phyloP scores from a whole-genome alignment of 2,329 filamentous ascomycete species.

The Colletotrichum godetiae region DNA sequence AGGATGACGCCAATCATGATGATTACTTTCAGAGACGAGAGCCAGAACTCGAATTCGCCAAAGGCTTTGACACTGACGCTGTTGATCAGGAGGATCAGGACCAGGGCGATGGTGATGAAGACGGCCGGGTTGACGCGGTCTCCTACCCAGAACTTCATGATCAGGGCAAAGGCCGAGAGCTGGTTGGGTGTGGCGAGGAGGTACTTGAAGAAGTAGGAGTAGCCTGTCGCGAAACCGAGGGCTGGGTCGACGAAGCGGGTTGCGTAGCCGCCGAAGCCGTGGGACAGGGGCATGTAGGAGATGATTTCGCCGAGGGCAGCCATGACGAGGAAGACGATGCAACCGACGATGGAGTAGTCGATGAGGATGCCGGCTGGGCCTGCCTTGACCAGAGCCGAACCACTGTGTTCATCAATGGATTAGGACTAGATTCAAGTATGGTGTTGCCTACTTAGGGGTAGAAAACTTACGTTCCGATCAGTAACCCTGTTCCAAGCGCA shows the following conservation, averaged over 20 bases:
- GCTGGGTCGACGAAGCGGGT: slow-evolving; percentile 67
- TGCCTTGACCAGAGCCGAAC: slow-evolving; percentile 58
- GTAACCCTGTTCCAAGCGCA: slow-evolving; percentile 54
- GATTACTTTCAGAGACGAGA: slow-evolving; percentile 57
- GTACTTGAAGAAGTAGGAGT: slow-evolving; percentile 30
- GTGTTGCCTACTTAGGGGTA: too few relatives aligned
- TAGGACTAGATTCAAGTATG: too few relatives aligned
- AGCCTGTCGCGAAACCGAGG: slow-evolving; percentile 26
- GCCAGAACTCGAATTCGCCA: slow-evolving; percentile 54
- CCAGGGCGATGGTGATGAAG: slow-evolving; percentile 30
- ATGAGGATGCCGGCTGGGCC: slow-evolving; percentile 55
- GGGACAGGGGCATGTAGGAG: slow-evolving; percentile 43
- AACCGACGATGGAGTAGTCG: slow-evolving; percentile 54
- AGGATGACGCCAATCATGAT: slow-evolving; percentile 54
- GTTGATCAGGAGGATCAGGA: slow-evolving; percentile 53
- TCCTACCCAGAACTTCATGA: slow-evolving; percentile 31
- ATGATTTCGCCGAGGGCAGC: slow-evolving; percentile 50
- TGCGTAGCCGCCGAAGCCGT: slow-evolving; percentile 72
- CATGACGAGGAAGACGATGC: slow-evolving; percentile 68
- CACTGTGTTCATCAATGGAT: slow-evolving; percentile 35
- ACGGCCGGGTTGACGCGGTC: slow-evolving; percentile 26
- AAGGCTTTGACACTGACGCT: slow-evolving; percentile 54
- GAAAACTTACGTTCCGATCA: slow-evolving; percentile 55
- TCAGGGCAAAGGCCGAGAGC: slow-evolving; percentile 50
- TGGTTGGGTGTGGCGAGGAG: slow-evolving; percentile 48